Base-by-base conservation (phyloP, 1,284 basidiomycete species). In the Ceratobasidium sp. region DNA sequence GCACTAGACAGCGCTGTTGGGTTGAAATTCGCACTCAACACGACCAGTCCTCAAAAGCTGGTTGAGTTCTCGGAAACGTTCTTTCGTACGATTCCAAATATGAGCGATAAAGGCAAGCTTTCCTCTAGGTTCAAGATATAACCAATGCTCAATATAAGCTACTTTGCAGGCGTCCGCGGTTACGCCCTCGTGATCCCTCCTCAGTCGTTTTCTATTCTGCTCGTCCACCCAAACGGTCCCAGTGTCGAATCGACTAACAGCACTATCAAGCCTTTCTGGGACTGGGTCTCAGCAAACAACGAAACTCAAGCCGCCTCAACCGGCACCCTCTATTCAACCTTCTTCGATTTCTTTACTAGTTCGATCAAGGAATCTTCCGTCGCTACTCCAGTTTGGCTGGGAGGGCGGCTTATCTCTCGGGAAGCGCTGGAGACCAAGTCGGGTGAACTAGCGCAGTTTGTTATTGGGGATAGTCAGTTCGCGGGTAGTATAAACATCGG, bases 221-320 rank as follows among this genome's bases (percentile, higher is more conserved):
- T 49, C 6, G 35, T 66, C 38, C 62, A 66, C n/a, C 62, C 47
- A 6, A 66, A 66, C 18, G 52, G 47, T 32, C 49, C 62, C 9
- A 28, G 21, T 8, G 32, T 52, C 11, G 47, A 49, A 18, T 32
- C 47, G 6, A 66, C 62, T 1, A 66, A 66, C 35, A 18, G 18
- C 5, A 66, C 62, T 3, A 23, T 66, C 23, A 11, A n/a, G 2
- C 62, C 62, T 7, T 7, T 66, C 16, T 66, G 32, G n/a, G 49
- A 66, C n/a, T 66, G 62, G 62, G 32, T 52, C 14, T 26, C 62
- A 11, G 26, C 50, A 21, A 66, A 66, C 23, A 21, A n/a, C 21
- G 62, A 30, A 30, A 54, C 62, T 6, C 30, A 50, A 43, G 23
- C 28, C 13, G 3, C 9, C 32, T 50, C 47, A 11, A 11, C 5